Conservation (phyloP, 2,329 filamentous ascomycete genomes). For the Alternaria viburni region DNA sequence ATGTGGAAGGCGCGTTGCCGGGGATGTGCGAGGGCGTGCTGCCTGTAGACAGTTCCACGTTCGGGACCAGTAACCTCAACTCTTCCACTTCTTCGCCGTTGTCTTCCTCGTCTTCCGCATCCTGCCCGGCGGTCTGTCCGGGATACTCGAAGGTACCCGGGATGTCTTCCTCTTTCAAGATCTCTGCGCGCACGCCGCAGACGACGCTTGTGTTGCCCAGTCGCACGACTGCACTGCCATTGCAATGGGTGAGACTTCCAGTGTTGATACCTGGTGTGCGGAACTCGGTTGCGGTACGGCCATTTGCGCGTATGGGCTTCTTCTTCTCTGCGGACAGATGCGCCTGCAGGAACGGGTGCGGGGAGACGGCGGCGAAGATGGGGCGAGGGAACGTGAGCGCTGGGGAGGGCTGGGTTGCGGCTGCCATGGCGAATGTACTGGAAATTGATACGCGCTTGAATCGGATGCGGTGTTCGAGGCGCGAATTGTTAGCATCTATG, state of each 20-base stretch:
- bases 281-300: slow-evolving; percentile 72
- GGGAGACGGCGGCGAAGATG: slow-evolving; percentile 88
- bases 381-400: slow-evolving; percentile 64
- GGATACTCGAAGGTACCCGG: slow-evolving; percentile 61
- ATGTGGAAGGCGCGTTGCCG: slow-evolving; percentile 76
- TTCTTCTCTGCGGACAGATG: slow-evolving; percentile 72
- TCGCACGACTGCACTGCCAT: slow-evolving; percentile 88
- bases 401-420: slow-evolving; percentile 25
- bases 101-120: slow-evolving; percentile 24
- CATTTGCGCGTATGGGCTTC: slow-evolving; percentile 77
- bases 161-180: slow-evolving; percentile 76
- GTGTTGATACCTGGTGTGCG: slow-evolving; percentile 79
- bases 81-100: slow-evolving; percentile 50
- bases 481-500: neutral
- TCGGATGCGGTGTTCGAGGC: neutral
- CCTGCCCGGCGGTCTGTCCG: slow-evolving; percentile 19
- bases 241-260: slow-evolving; percentile 83
- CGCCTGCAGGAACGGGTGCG: slow-evolving; percentile 86
- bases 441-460: neutral
- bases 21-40: slow-evolving; percentile 86
- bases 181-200: slow-evolving; percentile 87
- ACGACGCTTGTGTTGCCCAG: slow-evolving; percentile 93
- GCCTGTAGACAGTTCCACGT: slow-evolving; percentile 90
- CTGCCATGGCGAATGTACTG: slow-evolving; percentile 23
- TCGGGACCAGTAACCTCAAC: slow-evolving; percentile 82